Base-by-base conservation (phyloP, 352 stramenopile species). In the Globisporangium uncinulatum region DNA sequence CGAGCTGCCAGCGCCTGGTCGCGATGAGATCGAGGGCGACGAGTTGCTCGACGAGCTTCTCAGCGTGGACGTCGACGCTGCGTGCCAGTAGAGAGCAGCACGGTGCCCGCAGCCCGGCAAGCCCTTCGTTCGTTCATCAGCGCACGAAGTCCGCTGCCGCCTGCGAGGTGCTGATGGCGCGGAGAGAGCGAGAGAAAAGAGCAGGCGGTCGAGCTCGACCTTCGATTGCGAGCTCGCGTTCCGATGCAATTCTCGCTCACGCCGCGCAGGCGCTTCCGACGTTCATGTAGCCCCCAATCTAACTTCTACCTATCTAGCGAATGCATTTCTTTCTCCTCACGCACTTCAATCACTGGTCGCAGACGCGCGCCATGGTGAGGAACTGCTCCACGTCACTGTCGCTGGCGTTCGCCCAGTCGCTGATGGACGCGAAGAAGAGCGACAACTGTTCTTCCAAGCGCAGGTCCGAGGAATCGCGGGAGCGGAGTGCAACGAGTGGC, bases 341-440 rank as follows among this genome's bases (percentile, higher is more conserved):
- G n/a, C 24, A 29, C 24, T 59, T 47, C 44, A 32, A n/a, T 56
- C 50, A 56, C 36, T 63, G 58, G 44, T 73, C 66, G 15, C 63
- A 65, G 62, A 84, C 77, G 3, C 71, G 67, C 47, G 74, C 74
- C 61, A 84, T 77, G 0, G 70, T 65, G 57, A 83, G 54, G 37
- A 87, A 83, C 54, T 79, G 83, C 17, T 62, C 61, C 32, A 87
- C 44, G 7, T 69, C 52, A 9, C 80, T 65, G 43, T 83, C 67
- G 36, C 50, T 70, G 49, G 67, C 71, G 51, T 62, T 61, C 43
- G 67, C 58, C 77, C 77, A 87, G 57, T 87, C 68, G 39, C 68
- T 54, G 49, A 84, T 76, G 9, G 77, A 86, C 13, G 66, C 44
- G 57, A 86, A 87, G 42, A 73, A 80, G 6, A 59, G 34, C 21